These are phyloP conservation scores for Taxawa tesnikishii DNA, from an alignment of 2,329 filamentous ascomycete genomes.

Conservation along the genomic window DNA sequence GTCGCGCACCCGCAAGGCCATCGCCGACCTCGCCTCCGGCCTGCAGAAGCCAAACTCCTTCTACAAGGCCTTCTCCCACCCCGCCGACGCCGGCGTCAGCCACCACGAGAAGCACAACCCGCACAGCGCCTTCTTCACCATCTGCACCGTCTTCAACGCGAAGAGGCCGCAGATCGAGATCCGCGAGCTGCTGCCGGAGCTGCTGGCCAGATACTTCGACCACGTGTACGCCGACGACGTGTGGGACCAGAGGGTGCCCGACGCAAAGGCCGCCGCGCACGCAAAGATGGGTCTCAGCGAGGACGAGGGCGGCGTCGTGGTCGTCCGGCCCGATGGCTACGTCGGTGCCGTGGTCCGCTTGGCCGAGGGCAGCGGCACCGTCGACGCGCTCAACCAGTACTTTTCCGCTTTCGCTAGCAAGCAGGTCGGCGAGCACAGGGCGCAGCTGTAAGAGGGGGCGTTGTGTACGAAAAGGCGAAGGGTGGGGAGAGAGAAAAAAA, in stretches of 20 bases:
- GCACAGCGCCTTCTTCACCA: constrained; percentile 68
- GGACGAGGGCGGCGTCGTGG: constrained; percentile 64
- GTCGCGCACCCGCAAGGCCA: constrained; percentile 44
- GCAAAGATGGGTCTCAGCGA: constrained; percentile 73
- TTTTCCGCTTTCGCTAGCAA: constrained; percentile 63
- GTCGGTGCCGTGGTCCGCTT: constrained; percentile 65
- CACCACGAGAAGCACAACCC: constrained; percentile 78
- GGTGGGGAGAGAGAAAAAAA: too few species aligned
- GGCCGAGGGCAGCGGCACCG: constrained; percentile 64
- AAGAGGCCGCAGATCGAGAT: constrained; percentile 62
- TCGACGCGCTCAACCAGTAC: constrained; percentile 74
- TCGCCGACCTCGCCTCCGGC: constrained; percentile 56
- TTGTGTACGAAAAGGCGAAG: too few species aligned
- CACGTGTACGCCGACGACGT: constrained; percentile 81
- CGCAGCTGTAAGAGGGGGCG: constrained; percentile 16
- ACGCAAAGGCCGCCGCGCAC: constrained; percentile 64
- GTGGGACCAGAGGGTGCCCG: constrained; percentile 56
- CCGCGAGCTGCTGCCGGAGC: constrained; percentile 52
- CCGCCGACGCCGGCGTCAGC: constrained; percentile 50
- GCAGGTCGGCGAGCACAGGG: constrained; percentile 26
- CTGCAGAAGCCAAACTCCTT: constrained; percentile 59
- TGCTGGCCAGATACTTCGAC: constrained; percentile 64
- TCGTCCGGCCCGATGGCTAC: constrained; percentile 80
- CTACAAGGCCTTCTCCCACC: constrained; percentile 51
- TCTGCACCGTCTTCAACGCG: constrained; percentile 64